Base-by-base conservation (phyloP, 2,329 filamentous ascomycete genomes). In the Plectosphaerella plurivora region DNA sequence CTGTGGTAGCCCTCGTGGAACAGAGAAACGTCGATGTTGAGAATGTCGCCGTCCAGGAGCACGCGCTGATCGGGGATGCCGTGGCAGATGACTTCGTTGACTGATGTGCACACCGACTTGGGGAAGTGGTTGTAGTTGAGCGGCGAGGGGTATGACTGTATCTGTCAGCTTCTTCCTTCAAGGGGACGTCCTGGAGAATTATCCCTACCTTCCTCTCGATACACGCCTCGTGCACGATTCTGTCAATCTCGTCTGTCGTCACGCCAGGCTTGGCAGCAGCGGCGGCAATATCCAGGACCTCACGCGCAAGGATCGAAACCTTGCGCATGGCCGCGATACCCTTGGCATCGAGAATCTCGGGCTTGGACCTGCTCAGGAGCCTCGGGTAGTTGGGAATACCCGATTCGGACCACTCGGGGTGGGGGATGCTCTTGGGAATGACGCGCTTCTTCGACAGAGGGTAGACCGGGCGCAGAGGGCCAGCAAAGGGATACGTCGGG, bases 81-180 rank as follows among this genome's bases (percentile, higher is more conserved):
- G 77, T 99, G 94, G 76, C 94, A 99, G 69, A 99, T 97, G 58
- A 96, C 89, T 73, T 99, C 94, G 76, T 99, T 99, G 48, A 89
- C 74, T 3, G 93, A 97, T 3, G 93, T 97, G 73, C 94, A 99
- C 57, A 97, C 89, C 0, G 94, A 99, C 75, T 99, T 99, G 59
- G 94, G 94, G 73, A 97, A 99, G 70, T 92, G 79, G 76, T 89
- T 89, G 74, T 97, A 97, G 75, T 97, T 97, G 35, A 97, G 77
- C 1, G 93, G 91, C 1, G 93, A 97, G 0, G 93, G 93, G 68
- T 97, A 97, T 10, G 91, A 89, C 92, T 97, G 57, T 45, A n/a
- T 39, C 28, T 37, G 54, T 59, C 45, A 61, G 53, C 28, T 8
- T 35, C 47, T 33, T 33, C 8, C 11, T 33, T 8, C 28, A 8